A percentile compares a stretch with the other conserved stretches of the same genome.
Evolutionary conservation across 225 moss, liverwort and hornwort species (phyloP).

Genomic region (Straminergon stramineum): DNA sequence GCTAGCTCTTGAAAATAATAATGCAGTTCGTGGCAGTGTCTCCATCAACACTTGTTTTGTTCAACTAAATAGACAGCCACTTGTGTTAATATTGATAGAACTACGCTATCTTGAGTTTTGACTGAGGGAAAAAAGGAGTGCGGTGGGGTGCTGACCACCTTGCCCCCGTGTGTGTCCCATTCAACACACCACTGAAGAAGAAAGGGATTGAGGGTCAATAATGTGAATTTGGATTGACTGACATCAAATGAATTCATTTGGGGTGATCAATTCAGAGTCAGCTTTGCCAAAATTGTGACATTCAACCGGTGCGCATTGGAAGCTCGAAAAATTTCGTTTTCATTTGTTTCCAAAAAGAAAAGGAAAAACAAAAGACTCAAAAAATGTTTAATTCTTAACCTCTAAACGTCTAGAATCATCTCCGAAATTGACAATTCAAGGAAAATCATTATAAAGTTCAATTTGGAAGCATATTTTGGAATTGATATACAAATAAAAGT

Average conservation of each 20-base stretch:
- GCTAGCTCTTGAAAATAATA: neutral
- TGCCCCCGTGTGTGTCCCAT: neutral
- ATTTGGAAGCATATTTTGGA: no score
- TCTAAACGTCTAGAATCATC: no score
- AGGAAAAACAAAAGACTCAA: no score
- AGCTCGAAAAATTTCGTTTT: neutral
- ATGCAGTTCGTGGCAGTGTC: neutral
- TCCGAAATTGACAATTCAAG: no score
- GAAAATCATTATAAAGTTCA: no score
- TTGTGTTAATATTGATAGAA: neutral
- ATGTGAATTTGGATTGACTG: neutral
- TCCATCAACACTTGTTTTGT: neutral
- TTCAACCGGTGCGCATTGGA: neutral
- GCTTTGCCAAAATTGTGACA: neutral
- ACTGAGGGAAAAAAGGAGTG: neutral
- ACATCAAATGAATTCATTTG: neutral
- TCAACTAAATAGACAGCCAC: neutral
- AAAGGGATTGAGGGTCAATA: neutral
- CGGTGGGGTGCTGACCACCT: neutral
- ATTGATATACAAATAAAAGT: no score
- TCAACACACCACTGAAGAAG: neutral
- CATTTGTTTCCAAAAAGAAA: no score
- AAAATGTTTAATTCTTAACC: no score
- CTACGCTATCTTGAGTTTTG: neutral
- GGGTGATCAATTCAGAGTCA: no score